phyloP scores from a whole-genome alignment of 768 basidiomycete genomes.

The Leccinum incarnatum region DNA sequence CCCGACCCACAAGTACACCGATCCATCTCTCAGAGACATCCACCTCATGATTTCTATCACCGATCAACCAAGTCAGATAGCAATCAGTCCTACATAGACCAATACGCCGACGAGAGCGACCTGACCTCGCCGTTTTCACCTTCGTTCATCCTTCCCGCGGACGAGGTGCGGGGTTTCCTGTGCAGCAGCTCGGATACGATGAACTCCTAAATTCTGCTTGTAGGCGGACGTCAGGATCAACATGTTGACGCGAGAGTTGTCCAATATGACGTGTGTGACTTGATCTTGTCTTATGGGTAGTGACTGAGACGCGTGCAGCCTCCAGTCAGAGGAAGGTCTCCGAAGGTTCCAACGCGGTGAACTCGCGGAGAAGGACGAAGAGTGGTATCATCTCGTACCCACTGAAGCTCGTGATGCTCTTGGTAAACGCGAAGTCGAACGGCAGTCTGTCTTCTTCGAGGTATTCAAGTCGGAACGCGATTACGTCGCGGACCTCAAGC shows the following conservation, averaged over 20 bases:
- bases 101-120: slow-evolving; percentile 16
- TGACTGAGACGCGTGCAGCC: slow-evolving; percentile 35
- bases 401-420: slow-evolving; percentile 66
- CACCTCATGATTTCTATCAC: slow-evolving; percentile 32
- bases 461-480: slow-evolving; percentile 86
- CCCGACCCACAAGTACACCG: slow-evolving; percentile 55
- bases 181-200: slow-evolving; percentile 17
- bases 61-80: slow-evolving; percentile 41
- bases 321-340: slow-evolving; percentile 63
- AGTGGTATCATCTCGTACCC: slow-evolving; percentile 82
- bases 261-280: slow-evolving; percentile 39
- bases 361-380: slow-evolving; percentile 65
- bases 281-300: neutral
- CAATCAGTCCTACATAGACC: slow-evolving; percentile 17
- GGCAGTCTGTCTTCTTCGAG: slow-evolving; percentile 88
- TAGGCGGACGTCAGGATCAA: slow-evolving; percentile 29
- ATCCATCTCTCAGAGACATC: slow-evolving; percentile 39
- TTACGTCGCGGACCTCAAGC: slow-evolving; percentile 78
- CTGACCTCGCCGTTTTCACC: slow-evolving; percentile 35
- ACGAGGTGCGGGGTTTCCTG: slow-evolving; percentile 36
- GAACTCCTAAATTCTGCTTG: slow-evolving; percentile 7
- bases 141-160: slow-evolving; percentile 33
- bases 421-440: slow-evolving; percentile 72
- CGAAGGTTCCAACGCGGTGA: slow-evolving; percentile 65
- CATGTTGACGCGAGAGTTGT: slow-evolving; percentile 33